A percentile compares a stretch with the other conserved stretches of the same genome.
Conservation (phyloP, 441 rosid genomes). For the Hypseocharis bilobata region DNA sequence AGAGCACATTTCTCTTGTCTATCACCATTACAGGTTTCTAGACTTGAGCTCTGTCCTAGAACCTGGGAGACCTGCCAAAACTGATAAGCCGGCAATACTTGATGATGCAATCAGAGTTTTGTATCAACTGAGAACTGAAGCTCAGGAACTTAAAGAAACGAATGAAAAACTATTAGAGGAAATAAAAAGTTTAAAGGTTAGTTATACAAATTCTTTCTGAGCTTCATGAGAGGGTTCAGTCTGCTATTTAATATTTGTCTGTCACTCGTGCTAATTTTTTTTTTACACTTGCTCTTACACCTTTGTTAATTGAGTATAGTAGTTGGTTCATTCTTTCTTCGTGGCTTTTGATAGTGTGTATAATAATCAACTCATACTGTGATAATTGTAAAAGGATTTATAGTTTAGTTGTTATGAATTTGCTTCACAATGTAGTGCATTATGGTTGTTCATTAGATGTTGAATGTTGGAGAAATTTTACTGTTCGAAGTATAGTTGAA, state of each 20-base stretch:
- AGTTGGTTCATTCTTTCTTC: background rate
- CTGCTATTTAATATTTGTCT: background rate
- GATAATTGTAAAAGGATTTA: background rate
- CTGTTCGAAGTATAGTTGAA: no score
- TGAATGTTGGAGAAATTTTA: no score
- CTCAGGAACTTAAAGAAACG: slow-evolving; percentile 67
- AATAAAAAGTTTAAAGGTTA: slow-evolving; percentile 72
- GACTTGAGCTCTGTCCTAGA: slow-evolving; percentile 74
- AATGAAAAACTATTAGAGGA: slow-evolving; percentile 67
- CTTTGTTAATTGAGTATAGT: background rate
- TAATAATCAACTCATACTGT: background rate
- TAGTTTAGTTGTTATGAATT: background rate
- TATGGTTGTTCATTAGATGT: no score
- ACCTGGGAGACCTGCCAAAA: slow-evolving; percentile 61
- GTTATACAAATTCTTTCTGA: slow-evolving; percentile 8
- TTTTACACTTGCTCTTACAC: background rate
- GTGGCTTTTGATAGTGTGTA: background rate
- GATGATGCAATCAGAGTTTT: slow-evolving; percentile 74
- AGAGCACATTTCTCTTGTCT: background rate
- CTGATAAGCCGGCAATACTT: slow-evolving; percentile 67
- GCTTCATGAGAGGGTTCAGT: background rate
- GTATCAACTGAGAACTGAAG: slow-evolving; percentile 60
- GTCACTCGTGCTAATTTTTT: background rate
- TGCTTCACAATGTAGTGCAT: no score
- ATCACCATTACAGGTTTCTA: slow-evolving; percentile 45